Evolutionary conservation across 805 yeast genomes (phyloP).

Genomic region (Candida xyloterini): DNA sequence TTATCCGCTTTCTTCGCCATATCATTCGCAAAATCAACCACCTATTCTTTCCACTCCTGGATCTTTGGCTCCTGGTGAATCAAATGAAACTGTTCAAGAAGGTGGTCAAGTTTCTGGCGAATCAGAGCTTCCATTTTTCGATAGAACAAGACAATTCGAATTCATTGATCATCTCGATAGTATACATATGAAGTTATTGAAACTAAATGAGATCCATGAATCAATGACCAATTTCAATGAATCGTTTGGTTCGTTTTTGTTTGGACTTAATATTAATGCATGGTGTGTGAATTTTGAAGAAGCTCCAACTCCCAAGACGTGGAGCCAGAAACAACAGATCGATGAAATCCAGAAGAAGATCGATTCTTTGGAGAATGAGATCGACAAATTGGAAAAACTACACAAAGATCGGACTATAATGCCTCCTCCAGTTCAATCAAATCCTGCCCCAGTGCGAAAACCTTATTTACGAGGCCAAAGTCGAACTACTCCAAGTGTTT

Average conservation of each 20-base stretch:
- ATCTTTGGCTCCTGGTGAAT: conserved; percentile 10
- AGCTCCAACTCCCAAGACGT: conserved; percentile 24
- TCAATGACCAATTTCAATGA: conserved; percentile 69
- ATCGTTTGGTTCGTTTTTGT: conserved; percentile 64
- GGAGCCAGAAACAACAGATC: conserved; percentile 21
- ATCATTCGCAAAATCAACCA: conserved; percentile 16
- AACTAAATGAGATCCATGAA: conserved; percentile 57
- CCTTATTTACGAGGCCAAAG: conserved; percentile 13
- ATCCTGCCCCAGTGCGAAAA: conserved; percentile 2
- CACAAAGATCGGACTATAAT: conserved; percentile 15
- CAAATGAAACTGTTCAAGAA: conserved; percentile 2
- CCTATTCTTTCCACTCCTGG: conserved; percentile 16
- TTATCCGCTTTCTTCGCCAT: conserved; percentile 23
- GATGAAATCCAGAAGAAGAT: conserved; percentile 20
- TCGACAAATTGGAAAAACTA: conserved; percentile 12
- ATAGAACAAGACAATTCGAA: conserved; percentile 15
- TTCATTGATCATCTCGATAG: conserved; percentile 20
- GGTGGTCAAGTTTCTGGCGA: conserved; percentile 4
- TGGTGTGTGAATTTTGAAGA: conserved; percentile 76
- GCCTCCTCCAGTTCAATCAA: conserved; percentile 25
- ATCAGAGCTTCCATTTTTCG: conserved; percentile 25
- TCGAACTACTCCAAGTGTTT: neutral
- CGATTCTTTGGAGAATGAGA: conserved; percentile 14
- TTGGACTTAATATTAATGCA: conserved; percentile 80
- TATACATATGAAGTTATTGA: conserved; percentile 56